Conservation (phyloP, 1,284 basidiomycete species). For the Leccinum pallidistipes region DNA sequence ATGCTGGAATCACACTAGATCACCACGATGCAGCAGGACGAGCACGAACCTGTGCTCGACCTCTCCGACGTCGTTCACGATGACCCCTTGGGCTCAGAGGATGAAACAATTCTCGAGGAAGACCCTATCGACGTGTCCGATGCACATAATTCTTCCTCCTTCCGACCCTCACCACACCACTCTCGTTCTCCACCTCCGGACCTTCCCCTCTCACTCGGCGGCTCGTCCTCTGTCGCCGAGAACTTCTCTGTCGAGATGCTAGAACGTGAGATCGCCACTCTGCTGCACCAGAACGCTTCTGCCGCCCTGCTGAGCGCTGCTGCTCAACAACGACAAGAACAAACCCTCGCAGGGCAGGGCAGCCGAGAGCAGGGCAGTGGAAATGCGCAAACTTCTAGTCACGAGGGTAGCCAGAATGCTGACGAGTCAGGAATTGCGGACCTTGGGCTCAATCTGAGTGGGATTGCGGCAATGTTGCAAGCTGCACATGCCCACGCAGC, state of each 20-base stretch:
- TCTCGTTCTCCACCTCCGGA: slow-evolving; percentile 22
- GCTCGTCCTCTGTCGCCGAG: slow-evolving; percentile 31
- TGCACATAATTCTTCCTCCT: slow-evolving; percentile 33
- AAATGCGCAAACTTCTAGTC: slow-evolving; percentile 11
- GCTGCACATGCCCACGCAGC: slow-evolving; percentile 66
- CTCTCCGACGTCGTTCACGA: slow-evolving; percentile 80
- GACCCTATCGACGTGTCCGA: slow-evolving; percentile 30
- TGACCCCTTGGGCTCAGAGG: slow-evolving; percentile 50
- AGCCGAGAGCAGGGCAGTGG: slow-evolving; percentile 11
- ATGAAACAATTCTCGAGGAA: slow-evolving; percentile 38
- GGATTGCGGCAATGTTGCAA: slow-evolving; percentile 70
- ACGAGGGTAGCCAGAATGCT: slow-evolving; percentile 24
- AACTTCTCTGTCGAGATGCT: slow-evolving; percentile 66
- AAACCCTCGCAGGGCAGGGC: slow-evolving; percentile 22
- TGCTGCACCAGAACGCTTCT: slow-evolving; percentile 69
- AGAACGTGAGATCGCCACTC: slow-evolving; percentile 68
- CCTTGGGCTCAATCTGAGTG: slow-evolving; percentile 54
- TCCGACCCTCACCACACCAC: slow-evolving; percentile 20
- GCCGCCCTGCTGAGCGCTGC: slow-evolving; percentile 59
- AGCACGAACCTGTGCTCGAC: slow-evolving; percentile 61
- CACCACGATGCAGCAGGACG: slow-evolving; percentile 56
- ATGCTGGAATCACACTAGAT: slow-evolving; percentile 11
- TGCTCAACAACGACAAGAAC: slow-evolving; percentile 58
- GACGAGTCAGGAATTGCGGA: slow-evolving; percentile 23
- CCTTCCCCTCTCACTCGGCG: slow-evolving; percentile 26